These are phyloP conservation scores for Camelina sativa DNA, from an alignment of 345 rosid species.

Conservation along the genomic window DNA sequence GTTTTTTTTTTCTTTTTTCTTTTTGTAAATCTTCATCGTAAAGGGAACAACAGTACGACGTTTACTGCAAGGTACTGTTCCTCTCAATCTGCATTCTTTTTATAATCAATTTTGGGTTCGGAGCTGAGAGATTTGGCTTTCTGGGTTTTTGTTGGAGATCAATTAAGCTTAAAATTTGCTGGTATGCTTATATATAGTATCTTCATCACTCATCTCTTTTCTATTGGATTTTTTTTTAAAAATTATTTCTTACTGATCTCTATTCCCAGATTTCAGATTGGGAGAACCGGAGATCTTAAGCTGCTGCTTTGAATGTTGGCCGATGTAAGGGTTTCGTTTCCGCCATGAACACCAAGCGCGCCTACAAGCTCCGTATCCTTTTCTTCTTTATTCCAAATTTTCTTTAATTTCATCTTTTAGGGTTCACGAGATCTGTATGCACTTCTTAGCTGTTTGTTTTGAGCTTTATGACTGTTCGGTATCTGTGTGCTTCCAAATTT, in stretches of 20 bases:
- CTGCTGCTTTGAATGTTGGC: slow-evolving; percentile 34
- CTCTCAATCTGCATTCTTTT: slow-evolving; percentile 27
- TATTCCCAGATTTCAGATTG: no score
- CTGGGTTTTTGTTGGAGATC: no score
- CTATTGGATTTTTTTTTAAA: no score
- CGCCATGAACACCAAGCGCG: slow-evolving; percentile 96
- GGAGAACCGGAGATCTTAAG: no score
- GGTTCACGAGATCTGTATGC: slow-evolving; percentile 36
- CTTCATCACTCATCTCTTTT: no score
- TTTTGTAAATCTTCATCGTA: slow-evolving; percentile 7
- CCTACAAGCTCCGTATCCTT: slow-evolving; percentile 99
- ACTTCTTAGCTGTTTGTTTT: slow-evolving; percentile 11
- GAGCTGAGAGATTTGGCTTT: no score
- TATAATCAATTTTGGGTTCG: not conserved
- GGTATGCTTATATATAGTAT: no score
- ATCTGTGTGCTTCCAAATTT: not conserved
- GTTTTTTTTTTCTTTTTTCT: not conserved
- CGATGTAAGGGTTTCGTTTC: slow-evolving; percentile 37
- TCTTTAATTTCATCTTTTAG: slow-evolving; percentile 15
- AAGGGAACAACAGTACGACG: slow-evolving; percentile 25
- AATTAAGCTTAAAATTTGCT: no score
- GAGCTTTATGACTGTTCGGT: not conserved
- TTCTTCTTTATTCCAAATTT: not conserved
- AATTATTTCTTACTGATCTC: no score
- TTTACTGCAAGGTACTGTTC: slow-evolving; percentile 38